Percentiles rank a stretch among this genome's conserved stretches.
Evolutionary conservation across 495 filamentous ascomycete genomes (phyloP).

Genomic region (Cenococcum geophilum): DNA sequence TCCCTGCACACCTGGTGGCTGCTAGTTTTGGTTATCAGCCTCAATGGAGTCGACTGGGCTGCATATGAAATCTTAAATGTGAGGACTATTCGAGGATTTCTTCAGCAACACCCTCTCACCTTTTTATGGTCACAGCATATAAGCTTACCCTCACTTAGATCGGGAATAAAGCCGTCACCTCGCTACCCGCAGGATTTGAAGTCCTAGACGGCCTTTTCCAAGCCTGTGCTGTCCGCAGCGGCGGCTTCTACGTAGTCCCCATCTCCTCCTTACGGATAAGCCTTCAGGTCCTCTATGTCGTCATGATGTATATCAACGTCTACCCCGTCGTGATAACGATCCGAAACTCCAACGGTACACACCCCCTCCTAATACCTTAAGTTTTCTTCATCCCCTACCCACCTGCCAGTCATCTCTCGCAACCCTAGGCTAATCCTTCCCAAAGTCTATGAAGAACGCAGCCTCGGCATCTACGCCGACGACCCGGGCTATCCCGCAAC

Average conservation of each 20-base stretch:
- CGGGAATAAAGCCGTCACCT: conserved; percentile 57
- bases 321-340: conserved; percentile 58
- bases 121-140: no score
- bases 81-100: not conserved
- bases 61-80: conserved; percentile 70
- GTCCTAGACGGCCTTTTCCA: conserved; percentile 79
- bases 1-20: conserved; percentile 75
- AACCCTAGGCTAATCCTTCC: not conserved
- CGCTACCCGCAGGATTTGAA: conserved; percentile 52
- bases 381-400: not conserved
- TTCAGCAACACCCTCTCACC: no score
- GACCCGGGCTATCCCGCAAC: conserved; percentile 39
- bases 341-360: conserved; percentile 37
- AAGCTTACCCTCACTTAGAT: conserved; percentile 36
- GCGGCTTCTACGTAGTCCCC: conserved; percentile 76
- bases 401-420: not conserved
- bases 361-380: not conserved
- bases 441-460: conserved; percentile 49
- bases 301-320: conserved; percentile 63
- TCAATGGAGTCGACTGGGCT: conserved; percentile 78
- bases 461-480: conserved; percentile 60
- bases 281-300: conserved; percentile 74
- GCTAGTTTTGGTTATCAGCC: conserved; percentile 58
- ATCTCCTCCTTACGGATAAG: conserved; percentile 66
- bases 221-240: conserved; percentile 71